Base-by-base conservation (phyloP, 768 basidiomycete species). In the Ramaria sp. region DNA sequence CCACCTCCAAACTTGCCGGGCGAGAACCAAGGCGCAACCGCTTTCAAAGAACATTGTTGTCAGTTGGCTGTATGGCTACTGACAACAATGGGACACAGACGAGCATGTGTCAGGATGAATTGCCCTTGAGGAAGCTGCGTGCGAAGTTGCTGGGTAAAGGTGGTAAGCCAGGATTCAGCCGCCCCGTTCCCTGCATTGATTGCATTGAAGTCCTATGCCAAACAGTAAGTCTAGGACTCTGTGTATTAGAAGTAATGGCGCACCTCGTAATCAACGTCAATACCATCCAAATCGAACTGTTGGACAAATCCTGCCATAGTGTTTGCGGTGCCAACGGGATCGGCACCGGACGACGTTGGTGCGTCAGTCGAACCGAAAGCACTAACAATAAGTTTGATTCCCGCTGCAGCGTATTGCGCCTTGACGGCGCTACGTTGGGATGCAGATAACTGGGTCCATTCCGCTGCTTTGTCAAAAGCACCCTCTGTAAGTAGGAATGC, bases 211-310 rank as follows among this genome's bases (percentile, higher is more conserved):
- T 86, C 84, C 80, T 84, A 55, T 2, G 59, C 11, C 13, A 34
- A 19, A 45, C 24, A 53, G 22, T 33, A 15, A 4, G 55, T 42
- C n/a, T 3, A n/a, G 13, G 39, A 22, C 20, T 9, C 17, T 31
- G 12, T 22, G 5, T 24, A 24, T 7, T 20, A 12, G 5, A 27
- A 27, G 3, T 27, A 27, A 27, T 5, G 27, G 27, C 15, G 17
- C 37, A 75, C 75, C 71, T 83, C 85, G 63, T 86, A 88, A 66
- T 88, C 85, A 37, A 89, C 81, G 64, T 87, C 85, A 24, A 86
- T 78, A 49, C 86, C 86, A 62, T 87, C 85, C 17, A 88, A 69
- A 49, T 72, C 67, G 58, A 75, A 83, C 62, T 79, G 61, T 58
- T 77, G 79, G 9, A 87, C 85, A 72, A 75, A 88, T 12, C 75